These are phyloP conservation scores for Cladosporium colombiae DNA, from an alignment of 2,329 filamentous ascomycete genomes.

Conservation along the genomic window DNA sequence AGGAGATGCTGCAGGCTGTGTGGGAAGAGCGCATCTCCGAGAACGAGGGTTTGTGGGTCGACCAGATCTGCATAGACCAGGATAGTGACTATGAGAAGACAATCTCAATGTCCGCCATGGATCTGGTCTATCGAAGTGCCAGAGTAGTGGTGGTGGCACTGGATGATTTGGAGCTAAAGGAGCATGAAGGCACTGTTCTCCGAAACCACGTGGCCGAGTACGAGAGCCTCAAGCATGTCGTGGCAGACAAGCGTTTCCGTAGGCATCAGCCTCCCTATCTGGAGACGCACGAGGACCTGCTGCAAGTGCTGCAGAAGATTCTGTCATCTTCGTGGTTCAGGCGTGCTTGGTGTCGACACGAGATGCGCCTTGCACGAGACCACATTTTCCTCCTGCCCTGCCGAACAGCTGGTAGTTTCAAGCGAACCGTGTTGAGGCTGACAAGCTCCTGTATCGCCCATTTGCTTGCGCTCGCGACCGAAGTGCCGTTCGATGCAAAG, in stretches of 20 bases:
- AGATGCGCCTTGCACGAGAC: conserved; percentile 44
- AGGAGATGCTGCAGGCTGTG: conserved; percentile 44
- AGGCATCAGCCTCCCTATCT: conserved; percentile 36
- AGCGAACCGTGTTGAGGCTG: conserved; percentile 39
- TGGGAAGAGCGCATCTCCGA: conserved; percentile 39
- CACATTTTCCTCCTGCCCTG: conserved; percentile 47
- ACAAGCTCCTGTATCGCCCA: conserved; percentile 46
- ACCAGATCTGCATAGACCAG: conserved; percentile 49
- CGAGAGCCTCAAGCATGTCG: conserved; percentile 33
- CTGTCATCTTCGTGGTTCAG: conserved; percentile 47
- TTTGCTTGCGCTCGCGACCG: conserved; percentile 40
- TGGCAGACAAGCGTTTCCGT: conserved; percentile 35
- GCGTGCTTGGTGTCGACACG: conserved; percentile 48
- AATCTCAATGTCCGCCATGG: conserved; percentile 44
- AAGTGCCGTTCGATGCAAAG: conserved; percentile 36
- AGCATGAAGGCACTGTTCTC: conserved; percentile 40
- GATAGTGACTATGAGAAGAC: conserved; percentile 43
- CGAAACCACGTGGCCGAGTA: conserved; percentile 44
- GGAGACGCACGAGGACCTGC: conserved; percentile 35
- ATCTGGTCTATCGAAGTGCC: conserved; percentile 46
- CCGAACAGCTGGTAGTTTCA: conserved; percentile 26
- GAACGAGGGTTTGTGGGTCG: conserved; percentile 47
- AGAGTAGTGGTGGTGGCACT: conserved; percentile 44
- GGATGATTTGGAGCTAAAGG: conserved; percentile 43
- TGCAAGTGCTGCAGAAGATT: conserved; percentile 39